These are phyloP conservation scores for Leccinum ochraceum DNA, from an alignment of 768 basidiomycete species.

Conservation along the genomic window DNA sequence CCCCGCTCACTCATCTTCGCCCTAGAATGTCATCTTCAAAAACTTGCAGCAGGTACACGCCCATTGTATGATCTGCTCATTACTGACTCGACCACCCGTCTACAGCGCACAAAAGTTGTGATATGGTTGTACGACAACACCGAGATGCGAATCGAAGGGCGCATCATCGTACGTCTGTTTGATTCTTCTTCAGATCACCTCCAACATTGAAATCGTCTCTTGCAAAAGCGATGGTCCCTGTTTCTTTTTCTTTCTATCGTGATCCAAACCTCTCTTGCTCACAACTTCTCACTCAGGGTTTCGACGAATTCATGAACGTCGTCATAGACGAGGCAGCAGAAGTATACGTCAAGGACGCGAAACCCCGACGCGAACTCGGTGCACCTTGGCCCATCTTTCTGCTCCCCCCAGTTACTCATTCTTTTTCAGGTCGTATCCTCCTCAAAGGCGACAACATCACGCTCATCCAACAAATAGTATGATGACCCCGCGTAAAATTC, in stretches of 20 bases:
- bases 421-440: conserved; percentile 78
- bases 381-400: conserved; percentile 25
- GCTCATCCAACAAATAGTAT: conserved; percentile 77
- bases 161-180: conserved; percentile 79
- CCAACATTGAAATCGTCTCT: conserved; percentile 41
- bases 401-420: neutral
- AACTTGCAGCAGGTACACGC: conserved; percentile 80
- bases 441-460: conserved; percentile 99
- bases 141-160: conserved; percentile 95
- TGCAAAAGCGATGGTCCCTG: conserved; percentile 36
- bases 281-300: conserved; percentile 61
- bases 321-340: conserved; percentile 93
- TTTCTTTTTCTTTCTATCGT: neutral
- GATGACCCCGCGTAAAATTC: conserved; percentile 21
- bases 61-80: conserved; percentile 6
- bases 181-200: conserved; percentile 27
- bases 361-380: conserved; percentile 86
- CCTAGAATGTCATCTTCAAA: conserved; percentile 96
- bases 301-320: conserved; percentile 99
- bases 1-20: conserved; percentile 6
- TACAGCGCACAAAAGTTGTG: conserved; percentile 77
- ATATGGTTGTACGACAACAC: conserved; percentile 98
- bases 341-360: conserved; percentile 86
- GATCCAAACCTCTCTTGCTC: conserved; percentile 21
- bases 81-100: conserved; percentile 9